Evolutionary conservation across 176 grass and related monocot genomes (phyloP).

Genomic region (Oryza punctata): DNA sequence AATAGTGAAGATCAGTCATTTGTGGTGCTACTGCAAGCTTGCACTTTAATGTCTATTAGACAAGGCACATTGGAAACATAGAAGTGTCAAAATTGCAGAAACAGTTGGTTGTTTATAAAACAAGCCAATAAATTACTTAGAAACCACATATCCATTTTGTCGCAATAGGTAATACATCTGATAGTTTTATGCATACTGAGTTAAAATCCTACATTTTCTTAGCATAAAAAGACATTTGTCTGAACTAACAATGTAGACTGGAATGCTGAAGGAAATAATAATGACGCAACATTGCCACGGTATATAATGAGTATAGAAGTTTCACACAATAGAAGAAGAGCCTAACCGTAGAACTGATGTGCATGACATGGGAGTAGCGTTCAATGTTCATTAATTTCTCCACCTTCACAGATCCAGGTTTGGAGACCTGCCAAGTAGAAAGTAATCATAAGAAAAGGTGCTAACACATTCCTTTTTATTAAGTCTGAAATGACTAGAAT

Average conservation of each 20-base stretch:
- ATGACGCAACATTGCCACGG: neutral
- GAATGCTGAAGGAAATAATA: conserved; percentile 21
- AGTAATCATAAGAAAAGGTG: conserved; percentile 26
- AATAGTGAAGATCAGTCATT: conserved; percentile 10
- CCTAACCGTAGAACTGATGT: conserved; percentile 89
- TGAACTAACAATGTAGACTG: neutral
- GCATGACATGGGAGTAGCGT: conserved; percentile 92
- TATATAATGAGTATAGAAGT: conserved; percentile 19
- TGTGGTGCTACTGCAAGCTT: neutral
- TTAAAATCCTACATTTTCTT: neutral
- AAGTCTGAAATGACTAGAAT: conserved; percentile 6
- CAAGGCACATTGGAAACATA: neutral
- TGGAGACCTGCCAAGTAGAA: conserved; percentile 63
- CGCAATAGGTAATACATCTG: neutral
- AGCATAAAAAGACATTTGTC: conserved; percentile 2
- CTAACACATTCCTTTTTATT: conserved; percentile 24
- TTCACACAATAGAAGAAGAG: conserved; percentile 21
- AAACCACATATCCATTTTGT: neutral
- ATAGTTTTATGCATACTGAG: neutral
- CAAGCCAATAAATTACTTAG: conserved; percentile 14
- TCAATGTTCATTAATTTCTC: conserved; percentile 94
- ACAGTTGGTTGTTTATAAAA: neutral
- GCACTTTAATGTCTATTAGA: conserved; percentile 11
- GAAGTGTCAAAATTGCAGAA: neutral
- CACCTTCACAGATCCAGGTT: conserved; percentile 81